Evolutionary conservation across 106 monocot species (phyloP).

Genomic region (Narthecium ossifragum): DNA sequence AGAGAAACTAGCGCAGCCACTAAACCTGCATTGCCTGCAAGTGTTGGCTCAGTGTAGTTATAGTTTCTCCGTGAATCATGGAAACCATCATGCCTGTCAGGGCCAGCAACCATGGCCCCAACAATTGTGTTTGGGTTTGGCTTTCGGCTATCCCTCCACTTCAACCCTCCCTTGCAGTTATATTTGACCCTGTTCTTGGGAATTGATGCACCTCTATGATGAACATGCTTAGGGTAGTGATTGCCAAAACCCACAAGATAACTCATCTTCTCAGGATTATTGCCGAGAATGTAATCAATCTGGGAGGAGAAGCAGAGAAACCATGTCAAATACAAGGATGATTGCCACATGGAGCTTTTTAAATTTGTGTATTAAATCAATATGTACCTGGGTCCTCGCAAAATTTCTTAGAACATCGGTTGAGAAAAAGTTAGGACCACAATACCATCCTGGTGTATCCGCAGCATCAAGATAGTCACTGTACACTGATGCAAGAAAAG

Average conservation of each 20-base stretch:
- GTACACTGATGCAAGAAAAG: slow-evolving; percentile 69
- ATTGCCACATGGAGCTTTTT: not conserved
- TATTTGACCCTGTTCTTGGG: slow-evolving; percentile 54
- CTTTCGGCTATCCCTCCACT: slow-evolving; percentile 63
- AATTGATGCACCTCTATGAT: slow-evolving; percentile 68
- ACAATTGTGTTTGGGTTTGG: slow-evolving; percentile 56
- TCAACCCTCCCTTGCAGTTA: slow-evolving; percentile 78
- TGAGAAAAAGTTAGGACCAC: slow-evolving; percentile 72
- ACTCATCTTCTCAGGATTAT: slow-evolving; percentile 77
- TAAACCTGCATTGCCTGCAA: slow-evolving; percentile 74
- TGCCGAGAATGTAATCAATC: slow-evolving; percentile 73
- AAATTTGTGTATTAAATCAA: not conserved
- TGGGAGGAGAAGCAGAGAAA: slow-evolving; percentile 17
- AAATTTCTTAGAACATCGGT: slow-evolving; percentile 49
- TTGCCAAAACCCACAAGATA: slow-evolving; percentile 64
- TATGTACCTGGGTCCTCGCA: slow-evolving; percentile 53
- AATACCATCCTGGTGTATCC: slow-evolving; percentile 79
- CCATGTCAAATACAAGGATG: too few relatives aligned
- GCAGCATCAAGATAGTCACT: slow-evolving; percentile 87
- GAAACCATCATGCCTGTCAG: slow-evolving; percentile 60
- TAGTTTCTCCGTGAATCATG: slow-evolving; percentile 55
- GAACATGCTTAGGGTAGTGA: slow-evolving; percentile 60
- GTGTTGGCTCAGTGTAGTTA: slow-evolving; percentile 67
- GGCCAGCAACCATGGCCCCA: slow-evolving; percentile 77
- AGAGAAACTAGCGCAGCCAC: slow-evolving; percentile 61